phyloP scores from a whole-genome alignment of 2,329 filamentous ascomycete species.

The Gliomastix tumulicola region DNA sequence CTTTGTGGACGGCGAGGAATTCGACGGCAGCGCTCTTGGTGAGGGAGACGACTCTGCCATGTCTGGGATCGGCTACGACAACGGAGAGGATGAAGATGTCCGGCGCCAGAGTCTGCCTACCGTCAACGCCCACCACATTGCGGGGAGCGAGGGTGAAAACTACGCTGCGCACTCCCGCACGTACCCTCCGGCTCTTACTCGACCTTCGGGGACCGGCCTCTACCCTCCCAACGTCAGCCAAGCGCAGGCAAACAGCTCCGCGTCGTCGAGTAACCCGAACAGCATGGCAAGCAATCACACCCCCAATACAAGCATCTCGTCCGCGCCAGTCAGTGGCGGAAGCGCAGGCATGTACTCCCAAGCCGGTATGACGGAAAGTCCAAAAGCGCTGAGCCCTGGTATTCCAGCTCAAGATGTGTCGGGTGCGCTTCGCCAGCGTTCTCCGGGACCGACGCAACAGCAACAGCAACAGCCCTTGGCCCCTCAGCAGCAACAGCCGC shows the following conservation, averaged over 20 bases:
- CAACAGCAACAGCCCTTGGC: conserved; percentile 59
- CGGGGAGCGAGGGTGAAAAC: conserved; percentile 36
- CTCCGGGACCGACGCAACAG: conserved; percentile 59
- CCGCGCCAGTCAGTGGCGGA: conserved; percentile 35
- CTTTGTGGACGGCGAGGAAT: conserved; percentile 73
- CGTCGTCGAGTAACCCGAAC: conserved; percentile 42
- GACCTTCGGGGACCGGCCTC: conserved; percentile 44
- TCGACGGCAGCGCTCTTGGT: conserved; percentile 38
- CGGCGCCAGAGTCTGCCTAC: conserved; percentile 66
- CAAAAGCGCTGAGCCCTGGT: conserved; percentile 73
- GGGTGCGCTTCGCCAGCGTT: conserved; percentile 48
- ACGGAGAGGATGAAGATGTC: conserved; percentile 53
- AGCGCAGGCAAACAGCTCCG: conserved; percentile 45
- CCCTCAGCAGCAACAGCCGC: conserved; percentile 55
- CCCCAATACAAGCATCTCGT: conserved; percentile 41
- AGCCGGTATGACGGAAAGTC: conserved; percentile 74
- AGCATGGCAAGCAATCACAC: conserved; percentile 35
- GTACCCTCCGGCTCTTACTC: conserved; percentile 63
- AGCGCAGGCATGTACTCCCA: conserved; percentile 62
- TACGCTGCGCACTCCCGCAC: conserved; percentile 63
- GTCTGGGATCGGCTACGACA: conserved; percentile 49
- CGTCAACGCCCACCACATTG: conserved; percentile 66
- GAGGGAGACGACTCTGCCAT: conserved; percentile 51
- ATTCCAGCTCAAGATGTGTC: conserved; percentile 44
- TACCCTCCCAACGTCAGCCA: conserved; percentile 57